These are phyloP conservation scores for Aristolochia fimbriata DNA, from an alignment of 164 flowering plant genomes.

Conservation along the genomic window DNA sequence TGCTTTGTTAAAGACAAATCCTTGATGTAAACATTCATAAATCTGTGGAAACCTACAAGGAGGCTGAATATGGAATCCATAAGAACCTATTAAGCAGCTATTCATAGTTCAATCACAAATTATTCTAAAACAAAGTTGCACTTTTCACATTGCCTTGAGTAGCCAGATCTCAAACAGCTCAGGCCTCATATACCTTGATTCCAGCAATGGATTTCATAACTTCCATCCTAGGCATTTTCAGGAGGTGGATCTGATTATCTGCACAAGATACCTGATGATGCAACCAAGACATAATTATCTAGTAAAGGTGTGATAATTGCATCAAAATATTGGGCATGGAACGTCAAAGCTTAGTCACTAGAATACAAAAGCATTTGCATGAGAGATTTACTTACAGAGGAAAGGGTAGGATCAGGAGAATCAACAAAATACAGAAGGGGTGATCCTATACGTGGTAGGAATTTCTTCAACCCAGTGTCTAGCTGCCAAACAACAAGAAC, in stretches of 20 bases:
- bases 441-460: constrained; percentile 81
- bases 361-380: neutral
- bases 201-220: constrained; percentile 69
- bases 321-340: neutral
- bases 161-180: neutral
- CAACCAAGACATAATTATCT: neutral
- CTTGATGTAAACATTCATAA: constrained; percentile 22
- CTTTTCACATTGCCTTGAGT: neutral
- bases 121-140: neutral
- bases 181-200: constrained; percentile 56
- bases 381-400: constrained; percentile 48
- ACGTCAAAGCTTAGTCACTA: neutral
- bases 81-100: neutral
- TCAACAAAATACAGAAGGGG: constrained; percentile 53
- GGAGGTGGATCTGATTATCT: constrained; percentile 81
- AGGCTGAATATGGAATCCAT: constrained; percentile 45
- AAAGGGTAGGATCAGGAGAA: constrained; percentile 74
- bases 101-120: neutral
- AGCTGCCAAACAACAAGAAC: constrained; percentile 96
- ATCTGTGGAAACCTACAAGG: constrained; percentile 42
- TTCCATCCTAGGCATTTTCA: constrained; percentile 85
- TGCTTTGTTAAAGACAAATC: constrained; percentile 35
- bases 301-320: neutral
- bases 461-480: constrained; percentile 81
- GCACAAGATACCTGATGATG: constrained; percentile 74